A percentile compares a stretch with the other conserved stretches of the same genome.
phyloP scores from a whole-genome alignment of 768 basidiomycete genomes.

The Suillus weaverae region DNA sequence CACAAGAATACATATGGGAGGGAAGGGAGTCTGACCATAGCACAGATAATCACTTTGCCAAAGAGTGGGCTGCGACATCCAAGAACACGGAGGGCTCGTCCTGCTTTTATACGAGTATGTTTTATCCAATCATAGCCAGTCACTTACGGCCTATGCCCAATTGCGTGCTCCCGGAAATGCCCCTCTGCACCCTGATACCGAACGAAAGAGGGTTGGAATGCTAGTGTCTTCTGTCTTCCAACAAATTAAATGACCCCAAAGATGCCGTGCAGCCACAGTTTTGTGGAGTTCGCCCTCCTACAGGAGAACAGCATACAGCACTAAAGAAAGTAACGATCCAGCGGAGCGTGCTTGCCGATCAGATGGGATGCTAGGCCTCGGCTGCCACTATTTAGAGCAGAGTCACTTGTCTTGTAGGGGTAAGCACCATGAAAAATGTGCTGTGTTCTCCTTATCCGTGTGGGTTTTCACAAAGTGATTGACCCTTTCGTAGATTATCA shows the following conservation, averaged over 20 bases:
- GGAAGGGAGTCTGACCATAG: conserved; percentile 28
- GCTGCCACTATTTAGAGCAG: neutral
- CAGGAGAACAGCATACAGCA: neutral
- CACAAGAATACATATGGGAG: conserved; percentile 28
- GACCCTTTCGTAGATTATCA: neutral
- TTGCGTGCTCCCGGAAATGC: neutral
- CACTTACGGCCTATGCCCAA: neutral
- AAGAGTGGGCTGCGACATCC: neutral
- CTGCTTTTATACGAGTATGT: neutral
- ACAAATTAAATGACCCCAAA: neutral
- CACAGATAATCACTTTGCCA: conserved; percentile 16
- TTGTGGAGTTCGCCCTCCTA: neutral
- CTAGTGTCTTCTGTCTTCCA: neutral
- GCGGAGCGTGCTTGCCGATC: neutral
- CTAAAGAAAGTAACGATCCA: neutral
- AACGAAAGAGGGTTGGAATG: conserved; percentile 4
- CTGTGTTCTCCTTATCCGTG: neutral
- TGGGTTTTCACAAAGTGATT: neutral
- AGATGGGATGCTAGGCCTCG: neutral
- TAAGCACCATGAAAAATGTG: neutral
- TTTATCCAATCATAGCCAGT: neutral
- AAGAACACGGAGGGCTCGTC: neutral
- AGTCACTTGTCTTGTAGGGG: neutral
- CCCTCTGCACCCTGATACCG: neutral
- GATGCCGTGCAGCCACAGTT: neutral